These are phyloP conservation scores for Euphrasia confusa DNA, from an alignment of 257 asterid genomes.

Conservation along the genomic window DNA sequence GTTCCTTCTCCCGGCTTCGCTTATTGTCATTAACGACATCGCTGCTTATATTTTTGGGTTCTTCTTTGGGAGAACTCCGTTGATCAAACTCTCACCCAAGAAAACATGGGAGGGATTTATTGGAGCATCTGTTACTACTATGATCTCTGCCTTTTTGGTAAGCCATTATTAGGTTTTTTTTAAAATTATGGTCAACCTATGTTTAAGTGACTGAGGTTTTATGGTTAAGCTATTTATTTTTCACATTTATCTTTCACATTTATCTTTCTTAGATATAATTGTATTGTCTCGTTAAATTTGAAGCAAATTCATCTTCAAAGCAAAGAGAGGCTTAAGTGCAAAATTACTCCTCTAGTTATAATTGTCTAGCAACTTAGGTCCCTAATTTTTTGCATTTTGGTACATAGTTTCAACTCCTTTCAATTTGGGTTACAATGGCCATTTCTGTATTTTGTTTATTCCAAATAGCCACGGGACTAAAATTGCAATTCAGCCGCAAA, in stretches of 20 bases:
- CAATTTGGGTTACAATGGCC: no score
- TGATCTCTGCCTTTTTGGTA: slow-evolving; percentile 86
- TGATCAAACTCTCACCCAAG: slow-evolving; percentile 93
- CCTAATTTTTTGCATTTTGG: no score
- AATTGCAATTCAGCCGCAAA: no score
- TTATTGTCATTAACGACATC: slow-evolving; percentile 76
- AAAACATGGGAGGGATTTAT: slow-evolving; percentile 99
- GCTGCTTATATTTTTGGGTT: slow-evolving; percentile 90
- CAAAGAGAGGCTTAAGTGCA: neutral
- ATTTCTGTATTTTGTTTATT: no score
- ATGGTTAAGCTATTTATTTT: neutral
- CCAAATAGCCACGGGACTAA: no score
- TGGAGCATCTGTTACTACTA: slow-evolving; percentile 87
- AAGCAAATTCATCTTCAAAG: slow-evolving; percentile 6
- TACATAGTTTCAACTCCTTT: no score
- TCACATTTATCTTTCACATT: neutral
- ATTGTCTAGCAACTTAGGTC: no score
- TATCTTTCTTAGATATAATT: neutral
- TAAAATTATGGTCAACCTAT: neutral
- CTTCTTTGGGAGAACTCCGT: slow-evolving; percentile 88
- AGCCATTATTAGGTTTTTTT: slow-evolving; percentile 19
- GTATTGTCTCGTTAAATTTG: neutral
- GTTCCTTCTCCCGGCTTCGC: slow-evolving; percentile 98
- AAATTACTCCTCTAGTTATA: no score
- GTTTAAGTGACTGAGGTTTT: slow-evolving; percentile 13